Evolutionary conservation across 2,329 filamentous ascomycete genomes (phyloP), one percentile per base, ranked within the genome.

Genomic region (Aspergillus aculeatinus): DNA sequence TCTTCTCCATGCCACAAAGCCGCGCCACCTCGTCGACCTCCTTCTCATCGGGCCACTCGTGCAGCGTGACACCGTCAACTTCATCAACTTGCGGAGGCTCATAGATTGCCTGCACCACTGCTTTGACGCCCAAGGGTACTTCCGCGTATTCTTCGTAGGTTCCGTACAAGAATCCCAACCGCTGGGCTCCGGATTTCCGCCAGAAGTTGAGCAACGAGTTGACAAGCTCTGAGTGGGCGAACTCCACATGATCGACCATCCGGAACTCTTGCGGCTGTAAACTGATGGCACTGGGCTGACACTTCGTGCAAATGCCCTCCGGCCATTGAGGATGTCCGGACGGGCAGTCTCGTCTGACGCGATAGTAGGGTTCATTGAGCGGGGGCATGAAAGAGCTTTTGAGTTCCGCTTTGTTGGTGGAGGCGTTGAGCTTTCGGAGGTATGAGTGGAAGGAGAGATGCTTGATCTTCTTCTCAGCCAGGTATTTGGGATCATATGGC

Each of bases 211-310:
- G 87, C 59, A 98, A 87, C n/a, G 85, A 87, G 73, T 99, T 91
- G 68, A 98, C 91, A 35, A 98, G 85, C 57, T 87, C 83, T 3
- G 92, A 88, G 1, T 90, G 89, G 1, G 94, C 88, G 73, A 99
- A 98, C 76, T 99, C 96, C 64, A 99, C 95, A 74, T 99, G 95
- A 70, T 99, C 95, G 3, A 99, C 93, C 91, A 95, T 97, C 55
- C 95, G 91, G 75, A 94, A 99, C 21, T 89, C 84, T 76, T 99
- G 95, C 5, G 92, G 92, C 72, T 98, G 93, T 56, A 99, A 80
- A 11, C 92, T 96, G 72, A 99, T 99, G 58, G 95, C 94, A 65
- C 94, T 96, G 7, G 95, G 95, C 73, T 99, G 96, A 70, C 95
- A 99, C 75, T 98, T 99, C 60, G 91, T 96, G 80, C 95, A 99